phyloP scores from a whole-genome alignment of 495 filamentous ascomycete species.

The Thermothielavioides terrestris region DNA sequence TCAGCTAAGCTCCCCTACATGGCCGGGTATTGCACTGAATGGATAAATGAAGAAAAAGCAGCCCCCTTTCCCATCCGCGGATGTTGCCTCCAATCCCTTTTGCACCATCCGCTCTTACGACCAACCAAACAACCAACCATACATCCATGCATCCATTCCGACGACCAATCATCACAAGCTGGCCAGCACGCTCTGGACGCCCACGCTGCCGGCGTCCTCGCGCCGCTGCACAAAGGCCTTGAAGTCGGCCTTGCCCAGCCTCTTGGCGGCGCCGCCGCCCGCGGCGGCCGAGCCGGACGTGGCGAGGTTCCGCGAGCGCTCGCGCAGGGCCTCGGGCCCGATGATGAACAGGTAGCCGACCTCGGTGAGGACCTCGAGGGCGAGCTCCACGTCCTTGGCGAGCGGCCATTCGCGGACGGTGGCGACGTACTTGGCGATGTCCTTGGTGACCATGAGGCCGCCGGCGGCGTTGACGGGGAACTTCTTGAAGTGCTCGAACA shows the following conservation, averaged over 20 bases:
- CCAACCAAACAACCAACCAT: background rate
- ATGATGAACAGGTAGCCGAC: conserved; percentile 97
- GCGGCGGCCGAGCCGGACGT: conserved; percentile 17
- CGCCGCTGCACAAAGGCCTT: conserved; percentile 71
- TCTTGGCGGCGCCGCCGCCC: conserved; percentile 25
- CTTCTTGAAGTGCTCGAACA: conserved; percentile 90
- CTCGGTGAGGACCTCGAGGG: conserved; percentile 79
- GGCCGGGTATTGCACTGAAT: too few species aligned
- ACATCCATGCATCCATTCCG: too few species aligned
- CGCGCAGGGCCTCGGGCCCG: conserved; percentile 76
- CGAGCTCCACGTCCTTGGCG: conserved; percentile 56
- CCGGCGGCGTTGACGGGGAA: conserved; percentile 87
- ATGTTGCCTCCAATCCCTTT: too few species aligned
- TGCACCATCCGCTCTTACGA: too few species aligned
- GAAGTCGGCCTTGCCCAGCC: conserved; percentile 61
- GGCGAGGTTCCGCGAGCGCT: conserved; percentile 57
- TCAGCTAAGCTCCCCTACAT: too few species aligned
- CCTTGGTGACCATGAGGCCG: conserved; percentile 90
- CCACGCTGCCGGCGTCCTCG: conserved; percentile 72
- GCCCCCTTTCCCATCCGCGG: too few species aligned
- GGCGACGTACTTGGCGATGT: conserved; percentile 83
- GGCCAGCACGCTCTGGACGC: conserved; percentile 69
- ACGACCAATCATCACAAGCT: conserved; percentile 31
- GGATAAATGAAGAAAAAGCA: too few species aligned
- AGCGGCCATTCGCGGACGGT: conserved; percentile 74